Evolutionary conservation across 2,329 filamentous ascomycete genomes (phyloP), one percentile per base, ranked within the genome.

Genomic region (Domatiomyces catenatus): DNA sequence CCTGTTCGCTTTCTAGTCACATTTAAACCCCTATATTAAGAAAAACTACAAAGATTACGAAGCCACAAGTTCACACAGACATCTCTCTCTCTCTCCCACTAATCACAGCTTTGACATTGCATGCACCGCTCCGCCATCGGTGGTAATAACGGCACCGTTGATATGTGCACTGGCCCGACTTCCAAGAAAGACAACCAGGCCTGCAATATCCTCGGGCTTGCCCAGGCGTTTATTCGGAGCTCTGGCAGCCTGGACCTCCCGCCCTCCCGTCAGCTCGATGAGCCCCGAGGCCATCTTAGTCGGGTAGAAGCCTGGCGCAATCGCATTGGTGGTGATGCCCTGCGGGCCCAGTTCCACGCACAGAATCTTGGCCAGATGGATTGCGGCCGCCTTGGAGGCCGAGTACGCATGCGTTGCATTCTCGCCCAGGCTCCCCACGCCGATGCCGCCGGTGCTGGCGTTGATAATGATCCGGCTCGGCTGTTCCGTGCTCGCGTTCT

Each of bases 381-480:
- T 76, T 1, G 81, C 87, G 1, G 88, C 90, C 0, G 90, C 89
- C 74, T 96, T 95, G 62, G 80, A 86, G 1, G 86, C 86, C 15
- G 80, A 81, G 71, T 96, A 96, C 32, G 83, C 84, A 59, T 80
- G 93, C 0, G 87, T 88, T 8, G 77, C 86, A 59, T 86, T 77
- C 39, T 72, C 67, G 42, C 87, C 88, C 1, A 88, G 65, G 0
- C 77, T 76, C 3, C 87, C 86, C 44, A 92, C 69, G 19, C 77
- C 81, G 24, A 95, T 73, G 1, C 89, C 89, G 0, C 88, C 88
- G 2, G 89, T 79, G 28, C 82, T 87, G 6, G 83, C 83, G 1
- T 89, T 95, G 59, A 94, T 82, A 58, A 96, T 79, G 32, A 96
- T 83, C 53, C 88, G 75, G 22, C 81, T 80, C 0, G 90, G 88